Conservation (phyloP, 1,139 yeast species). For the Ogataea hybrid region DNA sequence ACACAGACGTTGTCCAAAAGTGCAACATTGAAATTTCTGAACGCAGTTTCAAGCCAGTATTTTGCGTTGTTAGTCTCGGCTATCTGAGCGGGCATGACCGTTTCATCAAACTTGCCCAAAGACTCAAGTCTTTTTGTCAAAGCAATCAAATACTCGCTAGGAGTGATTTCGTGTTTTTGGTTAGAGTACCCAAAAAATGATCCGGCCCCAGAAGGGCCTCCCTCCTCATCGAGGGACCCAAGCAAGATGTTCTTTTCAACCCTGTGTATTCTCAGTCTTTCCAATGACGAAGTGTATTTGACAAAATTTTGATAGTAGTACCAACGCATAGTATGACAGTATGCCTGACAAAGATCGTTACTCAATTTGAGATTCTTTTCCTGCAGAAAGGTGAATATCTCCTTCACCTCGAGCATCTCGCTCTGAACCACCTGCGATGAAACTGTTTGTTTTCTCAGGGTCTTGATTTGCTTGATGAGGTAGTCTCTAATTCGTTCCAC, state of each 20-base stretch:
- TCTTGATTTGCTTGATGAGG: slow-evolving; percentile 61
- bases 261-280: slow-evolving; percentile 47
- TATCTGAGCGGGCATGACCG: slow-evolving; percentile 79
- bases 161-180: slow-evolving; percentile 14
- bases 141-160: slow-evolving; percentile 30
- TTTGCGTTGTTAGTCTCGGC: slow-evolving; percentile 73
- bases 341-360: slow-evolving; percentile 73
- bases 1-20: slow-evolving; percentile 73
- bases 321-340: slow-evolving; percentile 89
- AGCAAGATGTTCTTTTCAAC: slow-evolving; percentile 26
- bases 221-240: slow-evolving; percentile 24
- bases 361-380: slow-evolving; percentile 64
- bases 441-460: slow-evolving; percentile 49
- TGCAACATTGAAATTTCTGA: slow-evolving; percentile 71
- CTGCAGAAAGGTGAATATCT: slow-evolving; percentile 56
- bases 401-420: slow-evolving; percentile 57
- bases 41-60: slow-evolving; percentile 72
- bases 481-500: slow-evolving; percentile 76
- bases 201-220: slow-evolving; percentile 1
- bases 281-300: slow-evolving; percentile 74
- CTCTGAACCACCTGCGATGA: slow-evolving; percentile 78
- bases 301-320: slow-evolving; percentile 79
- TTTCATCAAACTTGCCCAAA: slow-evolving; percentile 37
- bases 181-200: slow-evolving; percentile 10
- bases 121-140: slow-evolving; percentile 27